Base-by-base conservation (phyloP, 805 yeast genomes). In the Kuraishia ogatae region DNA sequence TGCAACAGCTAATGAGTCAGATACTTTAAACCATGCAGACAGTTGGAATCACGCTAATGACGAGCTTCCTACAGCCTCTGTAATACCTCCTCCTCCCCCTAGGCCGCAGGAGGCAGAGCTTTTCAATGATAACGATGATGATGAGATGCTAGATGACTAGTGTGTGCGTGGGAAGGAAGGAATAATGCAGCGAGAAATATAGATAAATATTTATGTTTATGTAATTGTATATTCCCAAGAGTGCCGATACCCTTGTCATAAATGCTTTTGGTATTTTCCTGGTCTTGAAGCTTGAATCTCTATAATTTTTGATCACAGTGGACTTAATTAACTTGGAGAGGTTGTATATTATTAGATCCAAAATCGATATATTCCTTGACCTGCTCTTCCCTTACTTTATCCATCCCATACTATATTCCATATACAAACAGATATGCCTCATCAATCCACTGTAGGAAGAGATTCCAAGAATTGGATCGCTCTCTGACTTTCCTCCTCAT, bases 401-500 rank as follows among this genome's bases (percentile, higher is more conserved):
- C 43, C 43, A 35, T 13, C 43, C 43, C 43, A 11, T 35, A 7
- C 2, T 15, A 35, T 7, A 35, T 35, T 28, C 11, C 35, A n/a
- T n/a, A 5, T 26, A 26, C 10, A 26, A 26, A 26, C 29, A 5
- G 10, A 26, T 35, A 35, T 11, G 43, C 43, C n/a, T 35, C 13
- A 15, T 35, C 43, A 35, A 35, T 35, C 29, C 35, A 21, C 28
- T 19, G 28, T 28, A 8, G 51, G 51, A 24, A 49, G 23, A 29
- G 17, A 1, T 35, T 50, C 29, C 24, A 29, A 11, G 39, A 24
- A 54, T 23, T 26, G 46, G 29, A 86, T 61, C 2, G 90, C 89
- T 29, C 72, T 65, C 26, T 74, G 71, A 48, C 80, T 77, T 56
- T 84, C 84, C 0, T 60, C 63, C 50, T 72, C 75, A 60, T 84